Conservation (phyloP, 1,284 basidiomycete genomes). For the Cystobasidium sp. region DNA sequence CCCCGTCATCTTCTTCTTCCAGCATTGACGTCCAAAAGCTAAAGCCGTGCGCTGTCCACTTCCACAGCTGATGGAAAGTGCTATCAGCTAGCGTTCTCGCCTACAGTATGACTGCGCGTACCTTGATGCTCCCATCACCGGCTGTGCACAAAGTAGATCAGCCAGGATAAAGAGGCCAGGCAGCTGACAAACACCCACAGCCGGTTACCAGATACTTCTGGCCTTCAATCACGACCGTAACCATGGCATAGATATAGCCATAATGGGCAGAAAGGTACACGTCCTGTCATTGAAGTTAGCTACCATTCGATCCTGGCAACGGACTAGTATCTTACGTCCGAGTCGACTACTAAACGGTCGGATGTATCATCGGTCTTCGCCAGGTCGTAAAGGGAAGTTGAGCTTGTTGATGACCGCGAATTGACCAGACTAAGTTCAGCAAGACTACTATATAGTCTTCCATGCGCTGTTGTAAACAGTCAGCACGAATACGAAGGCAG, state of each 20-base stretch:
- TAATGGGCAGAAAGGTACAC: slow-evolving; percentile 69
- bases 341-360: slow-evolving; percentile 23
- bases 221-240: slow-evolving; percentile 61
- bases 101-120: slow-evolving; percentile 53
- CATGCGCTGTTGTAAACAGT: slow-evolving; percentile 16
- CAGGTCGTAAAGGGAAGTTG: slow-evolving; percentile 28
- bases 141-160: slow-evolving; percentile 56
- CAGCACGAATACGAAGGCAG: neutral
- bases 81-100: neutral
- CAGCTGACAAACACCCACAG: slow-evolving; percentile 27
- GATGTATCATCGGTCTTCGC: slow-evolving; percentile 45
- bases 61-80: slow-evolving; percentile 43
- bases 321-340: slow-evolving; percentile 20
- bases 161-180: slow-evolving; percentile 51
- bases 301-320: slow-evolving; percentile 2
- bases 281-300: slow-evolving; percentile 14
- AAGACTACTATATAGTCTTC: slow-evolving; percentile 36
- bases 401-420: slow-evolving; percentile 47
- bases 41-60: slow-evolving; percentile 20
- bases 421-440: slow-evolving; percentile 37
- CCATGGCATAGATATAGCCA: slow-evolving; percentile 91
- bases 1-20: slow-evolving; percentile 58
- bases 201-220: slow-evolving; percentile 73
- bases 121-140: slow-evolving; percentile 86
- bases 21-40: slow-evolving; percentile 7